These are phyloP conservation scores for Hypericum androsaemum DNA, from an alignment of 345 rosid genomes.

Conservation along the genomic window DNA sequence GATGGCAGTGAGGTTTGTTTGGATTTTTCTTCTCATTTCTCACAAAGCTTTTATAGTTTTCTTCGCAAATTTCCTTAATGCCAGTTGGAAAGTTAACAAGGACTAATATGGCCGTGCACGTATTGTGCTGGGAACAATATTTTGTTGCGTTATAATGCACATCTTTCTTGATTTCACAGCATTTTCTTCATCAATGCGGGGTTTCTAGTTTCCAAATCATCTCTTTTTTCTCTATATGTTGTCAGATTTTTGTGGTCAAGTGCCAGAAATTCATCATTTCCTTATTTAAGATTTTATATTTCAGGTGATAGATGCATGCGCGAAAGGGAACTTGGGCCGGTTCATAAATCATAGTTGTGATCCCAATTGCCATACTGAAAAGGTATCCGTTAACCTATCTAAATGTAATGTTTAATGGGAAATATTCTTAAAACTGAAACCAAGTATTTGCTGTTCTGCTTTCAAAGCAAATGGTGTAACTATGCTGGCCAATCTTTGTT, in stretches of 20 bases:
- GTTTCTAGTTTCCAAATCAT: too few species aligned
- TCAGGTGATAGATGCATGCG: constrained; percentile 96
- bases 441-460: not conserved
- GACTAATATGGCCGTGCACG: too few species aligned
- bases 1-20: constrained; percentile 83
- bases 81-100: too few species aligned
- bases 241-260: not conserved
- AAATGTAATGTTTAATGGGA: not conserved
- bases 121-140: too few species aligned
- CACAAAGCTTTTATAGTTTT: not conserved
- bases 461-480: too few species aligned
- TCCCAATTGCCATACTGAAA: constrained; percentile 98
- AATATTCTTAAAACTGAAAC: not conserved
- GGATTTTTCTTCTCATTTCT: constrained; percentile 8
- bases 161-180: too few species aligned
- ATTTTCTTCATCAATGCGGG: too few species aligned
- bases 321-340: constrained; percentile 93
- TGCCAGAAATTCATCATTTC: not conserved
- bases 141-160: too few species aligned
- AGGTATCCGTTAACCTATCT: constrained; percentile 32
- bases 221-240: constrained; percentile 5
- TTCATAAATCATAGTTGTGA: constrained; percentile 98
- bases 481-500: too few species aligned
- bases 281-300: not conserved
- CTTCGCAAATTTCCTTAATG: not conserved